Conservation (phyloP, 1,284 basidiomycete genomes). For the Phylloporus sp. region DNA sequence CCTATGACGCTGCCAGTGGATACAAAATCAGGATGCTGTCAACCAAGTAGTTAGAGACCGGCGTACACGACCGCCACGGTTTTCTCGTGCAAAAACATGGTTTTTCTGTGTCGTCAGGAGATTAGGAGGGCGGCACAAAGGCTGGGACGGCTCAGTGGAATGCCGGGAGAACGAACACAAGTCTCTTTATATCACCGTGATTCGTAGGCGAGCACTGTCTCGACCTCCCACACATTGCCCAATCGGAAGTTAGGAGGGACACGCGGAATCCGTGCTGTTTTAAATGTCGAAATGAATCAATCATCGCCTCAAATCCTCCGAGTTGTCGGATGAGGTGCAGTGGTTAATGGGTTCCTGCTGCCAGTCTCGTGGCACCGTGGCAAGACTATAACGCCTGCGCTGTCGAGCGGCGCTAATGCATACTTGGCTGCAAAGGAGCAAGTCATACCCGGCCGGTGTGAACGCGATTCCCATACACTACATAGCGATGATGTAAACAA, state of each 20-base stretch:
- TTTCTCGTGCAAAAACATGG: slow-evolving; percentile 18
- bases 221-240: slow-evolving; percentile 3
- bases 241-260: slow-evolving; percentile 17
- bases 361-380: slow-evolving; percentile 8
- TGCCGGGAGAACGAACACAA: slow-evolving; percentile 1
- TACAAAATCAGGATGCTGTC: slow-evolving; percentile 5
- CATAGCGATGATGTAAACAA: not conserved
- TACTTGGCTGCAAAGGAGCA: not conserved
- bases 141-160: slow-evolving; percentile 5
- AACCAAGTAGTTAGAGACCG: not conserved
- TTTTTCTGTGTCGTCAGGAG: slow-evolving; percentile 6
- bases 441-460: not conserved
- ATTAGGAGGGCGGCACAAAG: not conserved
- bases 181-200: slow-evolving; percentile 26
- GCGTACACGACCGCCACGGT: slow-evolving; percentile 31
- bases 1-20: slow-evolving; percentile 47
- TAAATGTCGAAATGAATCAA: slow-evolving; percentile 19
- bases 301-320: slow-evolving; percentile 26
- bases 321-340: slow-evolving; percentile 6
- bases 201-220: slow-evolving; percentile 10
- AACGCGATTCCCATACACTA: not conserved
- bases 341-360: not conserved
- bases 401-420: not conserved
- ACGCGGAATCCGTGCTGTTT: slow-evolving; percentile 22
- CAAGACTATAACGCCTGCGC: not conserved